Conservation (phyloP, 139 green algal species). For the Bryopsis sp. region DNA sequence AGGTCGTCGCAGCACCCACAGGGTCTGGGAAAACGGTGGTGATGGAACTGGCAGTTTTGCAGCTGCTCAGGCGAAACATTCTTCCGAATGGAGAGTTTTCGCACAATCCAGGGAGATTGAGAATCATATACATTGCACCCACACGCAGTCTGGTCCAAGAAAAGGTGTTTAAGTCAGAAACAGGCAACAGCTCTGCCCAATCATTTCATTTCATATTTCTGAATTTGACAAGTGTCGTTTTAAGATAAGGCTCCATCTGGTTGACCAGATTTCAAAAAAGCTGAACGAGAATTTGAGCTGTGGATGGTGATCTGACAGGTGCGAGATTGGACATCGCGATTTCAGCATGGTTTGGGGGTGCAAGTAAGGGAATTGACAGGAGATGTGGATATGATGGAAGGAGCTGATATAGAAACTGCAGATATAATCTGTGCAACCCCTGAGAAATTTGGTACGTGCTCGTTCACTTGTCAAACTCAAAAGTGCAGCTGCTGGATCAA, state of each 20-base stretch:
- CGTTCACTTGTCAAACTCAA: too few species aligned
- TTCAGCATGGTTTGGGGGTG: constrained; percentile 33
- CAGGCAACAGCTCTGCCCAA: too few species aligned
- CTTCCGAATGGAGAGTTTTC: constrained; percentile 12
- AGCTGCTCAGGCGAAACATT: constrained; percentile 40
- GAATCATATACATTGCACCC: constrained; percentile 61
- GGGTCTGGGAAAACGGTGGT: constrained; percentile 89
- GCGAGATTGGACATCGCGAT: constrained; percentile 61
- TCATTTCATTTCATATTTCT: background rate
- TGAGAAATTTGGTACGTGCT: constrained; percentile 72
- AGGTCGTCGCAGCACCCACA: constrained; percentile 72
- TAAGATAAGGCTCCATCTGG: too few species aligned
- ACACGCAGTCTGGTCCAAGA: constrained; percentile 70
- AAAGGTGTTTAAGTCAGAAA: too few species aligned
- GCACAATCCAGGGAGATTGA: constrained; percentile 3
- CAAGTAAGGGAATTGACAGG: constrained; percentile 61
- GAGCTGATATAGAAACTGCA: constrained; percentile 42
- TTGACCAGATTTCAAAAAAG: too few species aligned
- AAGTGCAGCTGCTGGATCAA: background rate
- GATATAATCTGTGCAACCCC: constrained; percentile 78
- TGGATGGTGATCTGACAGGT: too few species aligned
- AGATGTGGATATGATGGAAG: constrained; percentile 30
- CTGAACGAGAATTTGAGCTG: background rate
- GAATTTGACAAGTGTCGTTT: background rate
- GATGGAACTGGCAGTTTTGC: constrained; percentile 85